Conservation (phyloP, 768 basidiomycete genomes). For the Mycena galopus region DNA sequence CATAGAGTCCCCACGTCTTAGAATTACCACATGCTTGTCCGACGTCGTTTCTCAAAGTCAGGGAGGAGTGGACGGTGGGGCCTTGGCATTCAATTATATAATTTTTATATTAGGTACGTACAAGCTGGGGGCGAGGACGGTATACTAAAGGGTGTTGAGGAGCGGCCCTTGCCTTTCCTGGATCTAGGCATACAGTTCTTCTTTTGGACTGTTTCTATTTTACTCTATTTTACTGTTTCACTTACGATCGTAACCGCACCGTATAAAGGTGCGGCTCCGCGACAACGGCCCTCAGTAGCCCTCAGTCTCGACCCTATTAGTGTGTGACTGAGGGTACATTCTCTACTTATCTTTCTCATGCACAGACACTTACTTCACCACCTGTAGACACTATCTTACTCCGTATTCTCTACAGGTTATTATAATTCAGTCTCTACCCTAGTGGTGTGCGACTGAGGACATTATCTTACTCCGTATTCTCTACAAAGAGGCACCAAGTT, state of each 20-base stretch:
- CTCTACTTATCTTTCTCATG: background rate
- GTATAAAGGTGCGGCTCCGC: background rate
- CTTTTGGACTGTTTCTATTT: background rate
- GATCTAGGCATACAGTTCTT: background rate
- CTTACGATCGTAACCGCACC: background rate
- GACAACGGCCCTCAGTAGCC: background rate
- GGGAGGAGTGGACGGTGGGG: no score
- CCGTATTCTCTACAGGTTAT: no score
- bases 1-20: no score
- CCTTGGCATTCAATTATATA: no score
- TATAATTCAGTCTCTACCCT: conserved; percentile 12
- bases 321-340: conserved; percentile 18
- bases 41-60: no score
- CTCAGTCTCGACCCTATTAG: conserved; percentile 16
- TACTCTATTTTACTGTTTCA: conserved; percentile 9
- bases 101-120: no score
- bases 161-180: background rate
- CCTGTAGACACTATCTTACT: background rate
- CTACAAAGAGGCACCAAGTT: no score
- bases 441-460: conserved; percentile 7
- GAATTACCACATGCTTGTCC: no score
- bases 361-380: background rate
- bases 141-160: background rate
- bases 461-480: no score
- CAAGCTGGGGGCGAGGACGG: background rate